Conservation (phyloP, 139 green algal genomes). For the Microglena sp. region DNA sequence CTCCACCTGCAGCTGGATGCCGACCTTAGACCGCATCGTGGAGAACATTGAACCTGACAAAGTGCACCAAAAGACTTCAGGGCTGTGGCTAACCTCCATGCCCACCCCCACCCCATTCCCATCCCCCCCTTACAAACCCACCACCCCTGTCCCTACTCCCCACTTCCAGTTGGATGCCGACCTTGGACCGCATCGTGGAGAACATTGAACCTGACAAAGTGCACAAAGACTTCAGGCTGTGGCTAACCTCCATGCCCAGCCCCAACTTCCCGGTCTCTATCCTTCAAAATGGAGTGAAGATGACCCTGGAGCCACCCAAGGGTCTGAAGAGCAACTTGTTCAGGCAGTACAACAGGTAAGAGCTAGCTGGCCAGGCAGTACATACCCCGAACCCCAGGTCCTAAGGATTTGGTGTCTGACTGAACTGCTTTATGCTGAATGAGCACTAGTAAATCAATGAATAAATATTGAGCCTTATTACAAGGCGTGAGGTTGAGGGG, state of each 20-base stretch:
- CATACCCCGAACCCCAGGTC: not conserved
- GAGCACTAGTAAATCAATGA: too few relatives aligned
- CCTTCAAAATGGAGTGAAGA: slow-evolving; percentile 68
- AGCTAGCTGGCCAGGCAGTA: not conserved
- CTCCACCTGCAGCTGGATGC: too few relatives aligned
- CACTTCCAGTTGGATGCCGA: slow-evolving; percentile 70
- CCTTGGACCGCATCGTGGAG: slow-evolving; percentile 67
- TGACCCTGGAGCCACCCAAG: slow-evolving; percentile 76
- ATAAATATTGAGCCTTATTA: too few relatives aligned
- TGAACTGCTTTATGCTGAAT: too few relatives aligned
- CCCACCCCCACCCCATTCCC: not conserved
- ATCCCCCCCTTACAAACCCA: not conserved
- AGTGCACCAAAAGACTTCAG: not conserved
- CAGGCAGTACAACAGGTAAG: slow-evolving; percentile 39
- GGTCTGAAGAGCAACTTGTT: slow-evolving; percentile 64
- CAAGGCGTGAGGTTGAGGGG: too few relatives aligned
- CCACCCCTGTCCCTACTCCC: slow-evolving; percentile 47
- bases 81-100: slow-evolving; percentile 1
- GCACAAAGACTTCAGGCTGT: slow-evolving; percentile 70
- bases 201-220: slow-evolving; percentile 44
- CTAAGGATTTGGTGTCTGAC: too few relatives aligned
- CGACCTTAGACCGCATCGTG: slow-evolving; percentile 35
- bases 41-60: not conserved
- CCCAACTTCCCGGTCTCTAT: slow-evolving; percentile 64
- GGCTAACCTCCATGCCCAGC: slow-evolving; percentile 66